Evolutionary conservation across 306 rosid species (phyloP).

Genomic region (Rubus parviflorus): DNA sequence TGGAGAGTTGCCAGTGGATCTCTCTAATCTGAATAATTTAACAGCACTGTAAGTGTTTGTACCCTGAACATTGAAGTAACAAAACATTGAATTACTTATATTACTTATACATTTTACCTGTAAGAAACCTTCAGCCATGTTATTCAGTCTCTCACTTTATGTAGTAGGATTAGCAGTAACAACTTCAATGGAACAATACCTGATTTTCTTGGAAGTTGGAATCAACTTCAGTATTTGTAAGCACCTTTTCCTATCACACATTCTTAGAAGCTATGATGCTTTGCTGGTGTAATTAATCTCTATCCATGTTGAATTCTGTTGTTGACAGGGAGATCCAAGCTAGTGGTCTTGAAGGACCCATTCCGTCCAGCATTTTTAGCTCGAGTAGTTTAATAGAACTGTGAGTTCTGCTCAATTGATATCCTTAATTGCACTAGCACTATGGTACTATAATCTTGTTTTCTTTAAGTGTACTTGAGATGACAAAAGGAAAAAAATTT

Average conservation of each 20-base stretch:
- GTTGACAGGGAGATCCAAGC: constrained; percentile 32
- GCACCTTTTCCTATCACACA: neutral
- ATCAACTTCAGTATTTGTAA: constrained; percentile 20
- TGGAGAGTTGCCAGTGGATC: constrained; percentile 14
- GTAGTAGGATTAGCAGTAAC: constrained; percentile 35
- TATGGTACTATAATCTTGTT: no score
- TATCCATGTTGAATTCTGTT: neutral
- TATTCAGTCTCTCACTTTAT: neutral
- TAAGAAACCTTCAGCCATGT: neutral
- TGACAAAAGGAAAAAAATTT: no score
- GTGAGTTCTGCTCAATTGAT: constrained; percentile 27
- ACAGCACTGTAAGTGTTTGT: constrained; percentile 21
- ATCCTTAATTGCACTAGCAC: neutral
- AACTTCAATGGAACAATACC: constrained; percentile 36
- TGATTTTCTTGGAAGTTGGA: neutral
- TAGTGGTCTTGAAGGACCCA: constrained; percentile 31
- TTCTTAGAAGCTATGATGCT: neutral
- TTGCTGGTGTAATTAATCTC: neutral
- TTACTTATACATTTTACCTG: neutral
- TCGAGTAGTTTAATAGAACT: constrained; percentile 12
- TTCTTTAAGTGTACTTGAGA: no score
- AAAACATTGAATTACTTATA: neutral
- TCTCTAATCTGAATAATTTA: constrained; percentile 21
- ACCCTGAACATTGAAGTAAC: no score
- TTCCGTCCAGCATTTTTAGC: constrained; percentile 23